Evolutionary conservation across 495 filamentous ascomycete genomes (phyloP).

Genomic region (Corynascus novoguineensis): DNA sequence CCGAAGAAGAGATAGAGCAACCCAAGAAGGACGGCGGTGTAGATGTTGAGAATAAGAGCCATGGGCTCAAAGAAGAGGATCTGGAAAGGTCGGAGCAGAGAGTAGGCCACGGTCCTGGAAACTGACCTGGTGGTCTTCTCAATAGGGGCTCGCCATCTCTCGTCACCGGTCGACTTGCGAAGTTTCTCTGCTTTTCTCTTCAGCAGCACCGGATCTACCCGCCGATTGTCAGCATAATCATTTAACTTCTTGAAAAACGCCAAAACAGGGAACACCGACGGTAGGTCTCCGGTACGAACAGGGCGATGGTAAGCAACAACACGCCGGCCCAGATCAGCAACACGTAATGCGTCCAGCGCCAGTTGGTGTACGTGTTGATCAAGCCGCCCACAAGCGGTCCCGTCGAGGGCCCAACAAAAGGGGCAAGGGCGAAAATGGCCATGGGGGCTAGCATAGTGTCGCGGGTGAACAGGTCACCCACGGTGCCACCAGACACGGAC

Average conservation of each 20-base stretch:
- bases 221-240: not conserved
- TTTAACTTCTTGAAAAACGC: too few species aligned
- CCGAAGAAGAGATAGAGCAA: conserved; percentile 95
- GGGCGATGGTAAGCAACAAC: conserved; percentile 55
- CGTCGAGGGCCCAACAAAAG: conserved; percentile 64
- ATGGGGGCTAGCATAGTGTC: conserved; percentile 62
- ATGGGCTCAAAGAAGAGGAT: conserved; percentile 82
- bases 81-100: conserved; percentile 74
- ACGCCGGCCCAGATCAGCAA: conserved; percentile 74
- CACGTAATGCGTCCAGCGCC: conserved; percentile 89
- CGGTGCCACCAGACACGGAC: conserved; percentile 82
- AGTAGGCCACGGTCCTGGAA: conserved; percentile 58
- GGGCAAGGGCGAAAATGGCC: conserved; percentile 66
- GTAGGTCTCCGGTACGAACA: conserved; percentile 90
- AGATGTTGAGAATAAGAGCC: conserved; percentile 76
- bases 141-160: conserved; percentile 71
- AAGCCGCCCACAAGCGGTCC: conserved; percentile 56
- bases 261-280: conserved; percentile 39
- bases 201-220: conserved; percentile 56
- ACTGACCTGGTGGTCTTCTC: conserved; percentile 73
- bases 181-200: conserved; percentile 66
- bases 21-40: conserved; percentile 78
- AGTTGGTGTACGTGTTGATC: conserved; percentile 68
- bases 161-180: conserved; percentile 71
- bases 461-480: conserved; percentile 79